Percentiles rank a stretch among this genome's conserved stretches.
Conservation (phyloP, 202 grass and related monocot genomes). For the Panicum virgatum region DNA sequence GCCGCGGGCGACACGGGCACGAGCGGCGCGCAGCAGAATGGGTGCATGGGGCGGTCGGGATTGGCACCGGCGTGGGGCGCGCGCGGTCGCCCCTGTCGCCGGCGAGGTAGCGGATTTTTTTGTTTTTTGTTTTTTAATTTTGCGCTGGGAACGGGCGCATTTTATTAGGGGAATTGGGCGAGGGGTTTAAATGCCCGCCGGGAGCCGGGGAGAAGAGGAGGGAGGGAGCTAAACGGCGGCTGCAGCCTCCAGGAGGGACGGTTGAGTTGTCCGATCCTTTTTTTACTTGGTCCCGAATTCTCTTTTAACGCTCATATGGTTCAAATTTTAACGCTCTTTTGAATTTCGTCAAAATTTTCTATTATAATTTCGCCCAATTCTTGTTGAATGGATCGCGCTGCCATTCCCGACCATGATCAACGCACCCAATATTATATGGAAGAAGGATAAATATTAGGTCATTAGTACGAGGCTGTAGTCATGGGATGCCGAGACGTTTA, state of each 20-base stretch:
- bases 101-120: conserved; percentile 36
- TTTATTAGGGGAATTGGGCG: conserved; percentile 30
- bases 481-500: too few species aligned
- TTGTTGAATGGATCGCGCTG: too few species aligned
- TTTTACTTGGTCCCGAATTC: conserved; percentile 1
- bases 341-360: too few species aligned
- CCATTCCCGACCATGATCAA: too few species aligned
- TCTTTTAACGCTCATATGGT: too few species aligned
- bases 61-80: conserved; percentile 27
- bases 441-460: too few species aligned
- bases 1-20: conserved; percentile 77
- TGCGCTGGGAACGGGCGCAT: conserved; percentile 27
- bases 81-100: conserved; percentile 40
- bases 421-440: too few species aligned
- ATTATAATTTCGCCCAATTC: too few species aligned
- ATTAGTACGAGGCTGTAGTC: too few species aligned
- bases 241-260: too few species aligned
- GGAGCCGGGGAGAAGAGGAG: conserved; percentile 2
- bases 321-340: too few species aligned
- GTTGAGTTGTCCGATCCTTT: background rate
- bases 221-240: too few species aligned
- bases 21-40: conserved; percentile 91
- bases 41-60: conserved; percentile 64
- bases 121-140: conserved; percentile 14
- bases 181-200: conserved; percentile 45